Base-by-base conservation (phyloP, 768 basidiomycete genomes). In the Leccinum olivaceopallidum region DNA sequence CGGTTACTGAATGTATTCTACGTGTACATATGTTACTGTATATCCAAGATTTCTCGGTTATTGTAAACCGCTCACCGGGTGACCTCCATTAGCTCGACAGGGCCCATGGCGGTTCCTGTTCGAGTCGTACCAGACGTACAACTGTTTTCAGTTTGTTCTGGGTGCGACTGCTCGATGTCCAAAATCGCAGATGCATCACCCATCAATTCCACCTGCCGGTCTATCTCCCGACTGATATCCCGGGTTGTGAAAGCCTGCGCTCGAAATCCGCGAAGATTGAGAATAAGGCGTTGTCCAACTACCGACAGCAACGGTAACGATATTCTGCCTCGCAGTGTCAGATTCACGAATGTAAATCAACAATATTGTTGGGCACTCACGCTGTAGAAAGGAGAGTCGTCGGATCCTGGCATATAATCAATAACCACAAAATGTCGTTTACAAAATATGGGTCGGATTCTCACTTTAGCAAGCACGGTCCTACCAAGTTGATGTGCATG, bases 271-370 rank as follows among this genome's bases (percentile, higher is more conserved):
- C 65, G 65, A 10, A 67, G 56, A 52, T 67, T 67, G 30, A 67
- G 59, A 9, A 67, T 60, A 26, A 67, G 63, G 14, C 65, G 58
- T 30, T 67, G 67, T 6, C 67, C 65, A 8, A 59, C 55, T 34
- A 62, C 47, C 4, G 65, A 60, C 34, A 62, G 57, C 2, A 67
- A 13, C 4, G 65, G 63, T 5, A 64, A 20, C 14, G 67, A 59
- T 34, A 66, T 22, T 37, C 67, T 66, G 22, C 13, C 22, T 13
- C 22, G 18, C 47, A 24, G 12, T 48, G 20, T 48, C 47, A 48
- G 6, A 48, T 48, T 24, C 22, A 48, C 18, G 47, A 24, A 22
- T 48, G 47, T 12, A 24, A 48, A 22, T 22, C 3, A 48, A 48
- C 44, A 47, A 47, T 20, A 10, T 16, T 20, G 20, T 47, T 20